Percentiles rank a stretch among this genome's conserved stretches.
phyloP scores from a whole-genome alignment of 805 yeast genomes.

The Candida adriatica region DNA sequence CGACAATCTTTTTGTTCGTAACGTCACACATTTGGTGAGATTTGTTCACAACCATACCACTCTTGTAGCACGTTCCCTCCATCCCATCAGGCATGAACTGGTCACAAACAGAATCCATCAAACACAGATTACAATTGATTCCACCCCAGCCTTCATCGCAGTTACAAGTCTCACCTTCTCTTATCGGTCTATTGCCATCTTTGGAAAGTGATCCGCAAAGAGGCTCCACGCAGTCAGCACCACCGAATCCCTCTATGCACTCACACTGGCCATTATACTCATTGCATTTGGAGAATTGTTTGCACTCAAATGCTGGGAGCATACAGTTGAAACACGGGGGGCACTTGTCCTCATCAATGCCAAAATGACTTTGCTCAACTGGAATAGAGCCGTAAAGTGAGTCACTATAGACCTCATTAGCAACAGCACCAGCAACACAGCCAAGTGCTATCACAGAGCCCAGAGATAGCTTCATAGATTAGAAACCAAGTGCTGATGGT shows the following conservation, averaged over 20 bases:
- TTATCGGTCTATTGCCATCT: conserved; percentile 56
- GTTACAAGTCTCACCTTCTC: conserved; percentile 47
- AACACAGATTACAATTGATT: conserved; percentile 87
- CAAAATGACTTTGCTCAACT: conserved; percentile 1
- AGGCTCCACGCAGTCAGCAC: conserved; percentile 85
- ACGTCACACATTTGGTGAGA: conserved; percentile 93
- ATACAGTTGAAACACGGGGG: conserved; percentile 96
- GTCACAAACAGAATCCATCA: conserved; percentile 67
- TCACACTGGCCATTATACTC: conserved; percentile 86
- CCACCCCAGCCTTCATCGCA: conserved; percentile 92
- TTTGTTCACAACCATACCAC: conserved; percentile 75
- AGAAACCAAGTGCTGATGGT: no score
- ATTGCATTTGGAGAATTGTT: conserved; percentile 87
- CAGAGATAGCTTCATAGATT: no score
- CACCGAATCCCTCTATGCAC: conserved; percentile 90
- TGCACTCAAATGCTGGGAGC: conserved; percentile 82
- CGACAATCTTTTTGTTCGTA: conserved; percentile 78
- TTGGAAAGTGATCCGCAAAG: conserved; percentile 74
- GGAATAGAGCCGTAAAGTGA: conserved; percentile 10
- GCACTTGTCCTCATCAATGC: conserved; percentile 35
- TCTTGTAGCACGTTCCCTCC: conserved; percentile 81
- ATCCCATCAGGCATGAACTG: conserved; percentile 81
- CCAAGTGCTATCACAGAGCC: no score
- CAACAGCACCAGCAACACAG: no score
- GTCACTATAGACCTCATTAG: neutral